Percentiles rank a stretch among this genome's conserved stretches.
Evolutionary conservation across 2,329 filamentous ascomycete species (phyloP).

Genomic region (Bipolaris oryzae): DNA sequence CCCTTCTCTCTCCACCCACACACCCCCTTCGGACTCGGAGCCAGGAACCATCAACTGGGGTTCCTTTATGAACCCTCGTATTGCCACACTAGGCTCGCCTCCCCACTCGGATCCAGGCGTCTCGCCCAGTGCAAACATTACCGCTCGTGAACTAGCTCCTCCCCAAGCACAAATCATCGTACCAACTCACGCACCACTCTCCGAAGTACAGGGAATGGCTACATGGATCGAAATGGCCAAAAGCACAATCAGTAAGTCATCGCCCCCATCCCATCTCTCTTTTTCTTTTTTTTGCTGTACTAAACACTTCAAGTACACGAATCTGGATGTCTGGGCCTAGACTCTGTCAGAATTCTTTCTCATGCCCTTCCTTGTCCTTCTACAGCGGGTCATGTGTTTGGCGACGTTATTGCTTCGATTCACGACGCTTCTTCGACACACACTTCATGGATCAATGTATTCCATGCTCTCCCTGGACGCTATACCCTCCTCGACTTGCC

Average conservation of each 20-base stretch:
- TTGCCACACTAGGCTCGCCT: conserved; percentile 49
- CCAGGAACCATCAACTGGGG: conserved; percentile 50
- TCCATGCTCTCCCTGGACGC: conserved; percentile 66
- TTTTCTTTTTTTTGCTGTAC: not conserved
- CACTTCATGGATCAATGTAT: conserved; percentile 67
- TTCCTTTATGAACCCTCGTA: conserved; percentile 43
- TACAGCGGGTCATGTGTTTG: conserved; percentile 58
- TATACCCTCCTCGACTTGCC: conserved; percentile 67
- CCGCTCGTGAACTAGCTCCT: conserved; percentile 27
- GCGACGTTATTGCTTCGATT: conserved; percentile 60
- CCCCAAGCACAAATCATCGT: conserved; percentile 35
- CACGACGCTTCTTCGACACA: conserved; percentile 59
- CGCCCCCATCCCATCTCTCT: not conserved
- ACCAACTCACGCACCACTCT: conserved; percentile 30
- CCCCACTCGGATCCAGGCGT: conserved; percentile 47
- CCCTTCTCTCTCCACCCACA: conserved; percentile 51
- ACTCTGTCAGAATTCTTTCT: conserved; percentile 62
- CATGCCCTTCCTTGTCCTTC: conserved; percentile 65
- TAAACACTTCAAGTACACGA: conserved; percentile 37
- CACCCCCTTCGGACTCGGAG: conserved; percentile 55
- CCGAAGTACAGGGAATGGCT: conserved; percentile 33
- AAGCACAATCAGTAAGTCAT: conserved; percentile 41
- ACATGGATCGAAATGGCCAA: conserved; percentile 41
- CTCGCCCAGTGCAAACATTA: conserved; percentile 35
- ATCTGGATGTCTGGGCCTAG: conserved; percentile 39